Evolutionary conservation across 805 yeast species (phyloP).

Genomic region (Pichia sporocuriosa): DNA sequence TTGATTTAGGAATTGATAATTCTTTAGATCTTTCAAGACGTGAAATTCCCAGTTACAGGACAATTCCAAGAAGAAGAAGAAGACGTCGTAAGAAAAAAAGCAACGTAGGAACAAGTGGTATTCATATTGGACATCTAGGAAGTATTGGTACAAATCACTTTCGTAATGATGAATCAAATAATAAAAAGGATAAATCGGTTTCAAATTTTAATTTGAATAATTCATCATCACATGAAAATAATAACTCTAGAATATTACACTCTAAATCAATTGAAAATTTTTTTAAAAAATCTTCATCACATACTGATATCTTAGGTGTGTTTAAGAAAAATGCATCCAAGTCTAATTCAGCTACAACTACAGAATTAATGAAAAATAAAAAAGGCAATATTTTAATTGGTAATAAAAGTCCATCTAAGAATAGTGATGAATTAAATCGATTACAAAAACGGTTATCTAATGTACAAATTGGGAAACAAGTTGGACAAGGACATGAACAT

Average conservation of each 20-base stretch:
- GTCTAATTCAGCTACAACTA: conserved; percentile 17
- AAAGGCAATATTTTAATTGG: background rate
- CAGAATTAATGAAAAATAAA: conserved; percentile 17
- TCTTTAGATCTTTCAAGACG: conserved; percentile 70
- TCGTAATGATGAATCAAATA: no score
- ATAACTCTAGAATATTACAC: no score
- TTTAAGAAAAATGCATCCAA: conserved; percentile 6
- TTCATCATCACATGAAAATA: background rate
- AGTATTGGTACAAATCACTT: no score
- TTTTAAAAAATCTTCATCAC: no score
- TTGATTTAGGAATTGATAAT: conserved; percentile 72
- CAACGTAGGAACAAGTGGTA: conserved; percentile 3
- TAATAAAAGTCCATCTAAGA: background rate
- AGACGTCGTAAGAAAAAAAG: conserved; percentile 12
- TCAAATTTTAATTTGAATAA: no score
- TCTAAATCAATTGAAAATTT: no score
- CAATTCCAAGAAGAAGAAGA: conserved; percentile 63
- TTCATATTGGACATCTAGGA: no score
- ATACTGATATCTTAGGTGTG: conserved; percentile 4
- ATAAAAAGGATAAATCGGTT: no score
- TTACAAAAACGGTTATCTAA: background rate
- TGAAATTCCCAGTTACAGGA: conserved; percentile 66
- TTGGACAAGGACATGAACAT: conserved; percentile 16
- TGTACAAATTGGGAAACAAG: background rate
- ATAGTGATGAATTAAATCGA: background rate